These are phyloP conservation scores for Rhododendron kiyosumense DNA, from an alignment of 148 eudicot genomes.

Conservation along the genomic window DNA sequence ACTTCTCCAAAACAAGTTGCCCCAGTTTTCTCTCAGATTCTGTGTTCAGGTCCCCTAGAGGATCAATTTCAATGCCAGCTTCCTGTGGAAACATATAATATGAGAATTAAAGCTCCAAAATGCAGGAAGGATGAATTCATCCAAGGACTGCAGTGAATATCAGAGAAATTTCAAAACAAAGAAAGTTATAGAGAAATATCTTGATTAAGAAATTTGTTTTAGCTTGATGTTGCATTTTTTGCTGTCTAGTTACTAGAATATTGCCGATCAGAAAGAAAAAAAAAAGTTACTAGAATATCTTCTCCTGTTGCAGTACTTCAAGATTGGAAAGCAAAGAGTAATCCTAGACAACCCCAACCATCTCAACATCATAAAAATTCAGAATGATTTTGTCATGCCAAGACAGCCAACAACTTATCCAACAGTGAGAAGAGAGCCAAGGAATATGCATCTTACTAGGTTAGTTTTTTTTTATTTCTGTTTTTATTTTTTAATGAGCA, in stretches of 20 bases:
- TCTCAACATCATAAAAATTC: background rate
- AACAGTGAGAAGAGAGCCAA: background rate
- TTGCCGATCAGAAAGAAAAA: background rate
- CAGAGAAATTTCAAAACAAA: no score
- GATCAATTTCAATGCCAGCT: slow-evolving; percentile 86
- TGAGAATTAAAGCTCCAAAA: slow-evolving; percentile 4
- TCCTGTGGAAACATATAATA: slow-evolving; percentile 40
- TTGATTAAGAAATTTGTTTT: background rate
- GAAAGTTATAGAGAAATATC: background rate
- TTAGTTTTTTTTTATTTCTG: background rate
- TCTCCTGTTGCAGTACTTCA: background rate
- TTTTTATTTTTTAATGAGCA: background rate
- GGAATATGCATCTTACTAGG: background rate
- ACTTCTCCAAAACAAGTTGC: slow-evolving; percentile 80
- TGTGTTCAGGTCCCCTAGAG: slow-evolving; percentile 88
- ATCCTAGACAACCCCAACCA: background rate
- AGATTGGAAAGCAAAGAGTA: background rate
- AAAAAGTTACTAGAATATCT: background rate
- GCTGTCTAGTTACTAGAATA: background rate
- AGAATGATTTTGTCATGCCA: background rate
- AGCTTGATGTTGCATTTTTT: background rate
- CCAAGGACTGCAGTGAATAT: background rate
- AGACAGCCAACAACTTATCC: background rate
- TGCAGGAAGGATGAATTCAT: background rate
- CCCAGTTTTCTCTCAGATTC: slow-evolving; percentile 83